Evolutionary conservation across 345 rosid species (phyloP).

Genomic region (Hevea brasiliensis): DNA sequence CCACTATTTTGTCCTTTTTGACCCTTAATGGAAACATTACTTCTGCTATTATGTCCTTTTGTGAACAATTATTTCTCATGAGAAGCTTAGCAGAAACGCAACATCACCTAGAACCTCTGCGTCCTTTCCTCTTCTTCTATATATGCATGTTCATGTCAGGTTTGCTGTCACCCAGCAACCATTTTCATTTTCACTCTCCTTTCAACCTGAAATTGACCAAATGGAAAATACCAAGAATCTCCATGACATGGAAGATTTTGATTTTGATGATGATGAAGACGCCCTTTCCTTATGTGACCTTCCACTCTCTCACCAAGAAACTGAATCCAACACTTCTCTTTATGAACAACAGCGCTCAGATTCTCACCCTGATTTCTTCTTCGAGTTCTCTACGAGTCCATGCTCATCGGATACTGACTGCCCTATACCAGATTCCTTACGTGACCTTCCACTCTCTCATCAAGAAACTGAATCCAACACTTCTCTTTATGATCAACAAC

Average conservation of each 20-base stretch:
- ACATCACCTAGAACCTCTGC: no score
- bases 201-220: no score
- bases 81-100: no score
- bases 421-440: neutral
- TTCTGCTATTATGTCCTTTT: no score
- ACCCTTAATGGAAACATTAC: no score
- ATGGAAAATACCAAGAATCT: slow-evolving; percentile 2
- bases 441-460: neutral
- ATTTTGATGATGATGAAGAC: neutral
- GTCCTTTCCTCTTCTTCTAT: no score
- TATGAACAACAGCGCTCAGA: no score
- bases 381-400: neutral
- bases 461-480: neutral
- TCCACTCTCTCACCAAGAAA: neutral
- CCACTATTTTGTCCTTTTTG: no score
- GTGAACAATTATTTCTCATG: no score
- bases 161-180: no score
- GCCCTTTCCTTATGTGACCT: slow-evolving; percentile 6
- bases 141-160: no score
- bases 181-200: neutral
- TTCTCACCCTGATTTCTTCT: neutral
- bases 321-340: neutral
- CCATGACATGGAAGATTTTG: neutral
- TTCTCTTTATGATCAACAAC: no score
- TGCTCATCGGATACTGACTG: neutral